Base-by-base conservation (phyloP, 306 rosid species). In the Dalbergia cultrata region DNA sequence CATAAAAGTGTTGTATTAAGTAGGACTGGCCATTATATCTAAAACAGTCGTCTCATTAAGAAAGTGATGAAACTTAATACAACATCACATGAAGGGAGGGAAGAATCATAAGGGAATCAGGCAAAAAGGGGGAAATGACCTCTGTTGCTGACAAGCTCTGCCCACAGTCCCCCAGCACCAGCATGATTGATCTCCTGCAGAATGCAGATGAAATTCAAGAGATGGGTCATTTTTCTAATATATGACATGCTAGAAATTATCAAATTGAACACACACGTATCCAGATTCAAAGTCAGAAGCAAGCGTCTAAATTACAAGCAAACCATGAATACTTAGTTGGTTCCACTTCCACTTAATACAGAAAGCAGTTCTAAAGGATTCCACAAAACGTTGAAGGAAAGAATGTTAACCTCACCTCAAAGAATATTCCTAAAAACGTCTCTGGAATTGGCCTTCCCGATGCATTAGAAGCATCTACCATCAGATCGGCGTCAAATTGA, bases 111-210 rank as follows among this genome's bases (percentile, higher is more conserved):
- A 22, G 26, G 26, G 26, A 22, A 22, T 22, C 26, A 22, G 1
- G 26, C 26, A 22, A 22, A 22, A 22, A 22, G 26, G 70, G 50
- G n/a, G 77, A 58, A 72, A 73, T 67, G 19, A 83, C 89, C 90
- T 81, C 87, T 54, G 73, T 86, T 86, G 77, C 69, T 83, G 26
- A 86, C 90, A 62, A 86, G 87, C 90, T 86, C 90, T 33, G 87
- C 87, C 90, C 90, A 86, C 72, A 86, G 33, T 45, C 90, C 90
- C 49, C 90, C 87, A 35, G 87, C 84, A 37, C 87, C 87, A 33
- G 90, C 90, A 73, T 86, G 90, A 77, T 86, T 86, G 72, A 86
- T 67, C 78, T 78, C 81, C 86, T n/a, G n/a, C n/a, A n/a, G n/a
- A n/a, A n/a, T 83, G 76, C 35, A 63, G 37, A 81, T 53, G 56